These are phyloP conservation scores for Colletotrichum tropicicola DNA, from an alignment of 2,329 filamentous ascomycete genomes.

Conservation along the genomic window DNA sequence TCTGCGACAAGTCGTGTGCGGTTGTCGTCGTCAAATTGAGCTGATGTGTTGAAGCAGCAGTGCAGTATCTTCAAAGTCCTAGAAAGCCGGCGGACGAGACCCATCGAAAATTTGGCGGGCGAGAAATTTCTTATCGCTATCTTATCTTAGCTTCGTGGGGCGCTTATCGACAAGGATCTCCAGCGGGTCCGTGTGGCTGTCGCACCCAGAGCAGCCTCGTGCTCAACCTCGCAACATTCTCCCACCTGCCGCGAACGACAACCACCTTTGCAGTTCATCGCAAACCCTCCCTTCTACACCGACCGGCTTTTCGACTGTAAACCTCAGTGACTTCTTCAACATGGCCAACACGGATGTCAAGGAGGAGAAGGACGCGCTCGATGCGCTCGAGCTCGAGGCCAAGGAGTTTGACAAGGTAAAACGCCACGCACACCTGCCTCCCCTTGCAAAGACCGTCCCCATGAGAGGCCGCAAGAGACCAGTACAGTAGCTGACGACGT, in stretches of 20 bases:
- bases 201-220: conserved; percentile 18
- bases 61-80: not conserved
- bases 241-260: not conserved
- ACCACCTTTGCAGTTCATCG: not conserved
- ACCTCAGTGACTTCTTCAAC: conserved; percentile 2
- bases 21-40: not conserved
- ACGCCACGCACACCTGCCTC: conserved; percentile 19
- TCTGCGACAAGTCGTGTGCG: not conserved
- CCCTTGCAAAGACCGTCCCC: not conserved
- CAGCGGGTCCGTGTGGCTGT: conserved; percentile 11
- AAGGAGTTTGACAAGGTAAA: conserved; percentile 92
- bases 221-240: not conserved
- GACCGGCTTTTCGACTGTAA: not conserved
- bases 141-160: conserved; percentile 29
- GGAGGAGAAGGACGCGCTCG: conserved; percentile 79
- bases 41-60: not conserved
- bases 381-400: conserved; percentile 82
- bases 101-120: conserved; percentile 26
- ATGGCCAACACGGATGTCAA: conserved; percentile 50
- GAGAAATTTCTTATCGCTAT: conserved; percentile 32
- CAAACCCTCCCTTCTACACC: not conserved
- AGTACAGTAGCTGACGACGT: not conserved
- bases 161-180: not conserved
- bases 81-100: not conserved
- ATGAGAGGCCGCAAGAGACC: not conserved